phyloP scores from a whole-genome alignment of 805 yeast species.

The Saturnispora quitensis region DNA sequence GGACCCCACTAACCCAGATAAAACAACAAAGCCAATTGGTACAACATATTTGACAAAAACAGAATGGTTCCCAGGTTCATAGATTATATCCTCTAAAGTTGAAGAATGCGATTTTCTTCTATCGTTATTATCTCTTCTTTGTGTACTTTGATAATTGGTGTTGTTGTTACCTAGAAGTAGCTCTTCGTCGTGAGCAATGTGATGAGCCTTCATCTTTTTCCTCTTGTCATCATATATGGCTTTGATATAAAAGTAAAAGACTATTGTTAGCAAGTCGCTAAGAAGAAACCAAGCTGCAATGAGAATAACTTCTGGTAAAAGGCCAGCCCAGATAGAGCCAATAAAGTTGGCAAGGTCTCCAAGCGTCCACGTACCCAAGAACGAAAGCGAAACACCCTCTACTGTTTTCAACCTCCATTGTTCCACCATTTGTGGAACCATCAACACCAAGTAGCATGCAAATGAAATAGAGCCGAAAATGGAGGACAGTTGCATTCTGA shows the following conservation, averaged over 20 bases:
- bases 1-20: slow-evolving; percentile 56
- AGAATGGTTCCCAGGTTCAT: slow-evolving; percentile 39
- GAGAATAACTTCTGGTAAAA: slow-evolving; percentile 60
- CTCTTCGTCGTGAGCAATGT: slow-evolving; percentile 19
- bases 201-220: slow-evolving; percentile 9
- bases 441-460: slow-evolving; percentile 72
- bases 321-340: slow-evolving; percentile 63
- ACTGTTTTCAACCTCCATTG: slow-evolving; percentile 71
- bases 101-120: slow-evolving; percentile 30
- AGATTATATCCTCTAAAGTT: slow-evolving; percentile 41
- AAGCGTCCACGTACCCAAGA: slow-evolving; percentile 57
- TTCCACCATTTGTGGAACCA: slow-evolving; percentile 70
- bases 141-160: background rate
- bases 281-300: slow-evolving; percentile 71
- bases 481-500: slow-evolving; percentile 36
- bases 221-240: slow-evolving; percentile 32
- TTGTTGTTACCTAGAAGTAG: slow-evolving; percentile 23
- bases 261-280: slow-evolving; percentile 55
- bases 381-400: slow-evolving; percentile 66
- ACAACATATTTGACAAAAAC: slow-evolving; percentile 42
- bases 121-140: slow-evolving; percentile 4
- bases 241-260: slow-evolving; percentile 56
- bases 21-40: slow-evolving; percentile 53
- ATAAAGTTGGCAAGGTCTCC: slow-evolving; percentile 63
- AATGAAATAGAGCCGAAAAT: slow-evolving; percentile 62